Percentiles rank a stretch among this genome's conserved stretches.
phyloP scores from a whole-genome alignment of 2,329 filamentous ascomycete species.

The Coniella vitis region DNA sequence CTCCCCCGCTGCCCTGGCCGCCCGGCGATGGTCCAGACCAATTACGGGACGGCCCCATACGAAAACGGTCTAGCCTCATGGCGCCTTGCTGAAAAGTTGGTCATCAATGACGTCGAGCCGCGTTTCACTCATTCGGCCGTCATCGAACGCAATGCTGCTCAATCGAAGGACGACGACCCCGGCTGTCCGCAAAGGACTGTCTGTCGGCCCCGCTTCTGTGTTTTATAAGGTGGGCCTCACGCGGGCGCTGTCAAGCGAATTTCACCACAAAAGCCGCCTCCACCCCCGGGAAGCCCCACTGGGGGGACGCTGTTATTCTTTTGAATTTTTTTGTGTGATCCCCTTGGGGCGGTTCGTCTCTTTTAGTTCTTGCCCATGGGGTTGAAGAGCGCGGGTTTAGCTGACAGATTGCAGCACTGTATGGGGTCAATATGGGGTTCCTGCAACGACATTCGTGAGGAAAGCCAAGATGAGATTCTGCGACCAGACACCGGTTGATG shows the following conservation, averaged over 20 bases:
- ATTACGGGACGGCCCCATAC: not conserved
- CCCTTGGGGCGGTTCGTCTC: not conserved
- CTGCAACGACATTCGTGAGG: too few relatives aligned
- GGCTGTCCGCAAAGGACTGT: too few relatives aligned
- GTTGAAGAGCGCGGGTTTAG: too few relatives aligned
- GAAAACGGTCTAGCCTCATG: slow-evolving; percentile 1
- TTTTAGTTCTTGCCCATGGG: not conserved
- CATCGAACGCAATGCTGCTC: slow-evolving; percentile 11
- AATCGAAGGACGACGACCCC: slow-evolving; percentile 5
- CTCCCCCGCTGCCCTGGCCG: not conserved
- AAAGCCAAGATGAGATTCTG: too few relatives aligned
- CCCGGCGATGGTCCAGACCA: slow-evolving; percentile 2
- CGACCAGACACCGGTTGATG: too few relatives aligned
- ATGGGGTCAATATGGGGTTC: too few relatives aligned
- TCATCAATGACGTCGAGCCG: slow-evolving; percentile 14
- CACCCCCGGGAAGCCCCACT: slow-evolving; percentile 7
- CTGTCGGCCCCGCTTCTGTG: too few relatives aligned
- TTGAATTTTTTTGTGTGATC: slow-evolving; percentile 11
- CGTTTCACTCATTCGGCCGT: slow-evolving; percentile 9
- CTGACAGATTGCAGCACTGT: too few relatives aligned
- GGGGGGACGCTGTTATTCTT: slow-evolving; percentile 1
- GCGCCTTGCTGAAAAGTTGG: not conserved
- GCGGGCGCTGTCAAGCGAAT: not conserved
- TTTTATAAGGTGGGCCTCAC: not conserved
- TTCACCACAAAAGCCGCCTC: not conserved